phyloP scores from a whole-genome alignment of 352 stramenopile genomes.

The Albugo laibachii region DNA sequence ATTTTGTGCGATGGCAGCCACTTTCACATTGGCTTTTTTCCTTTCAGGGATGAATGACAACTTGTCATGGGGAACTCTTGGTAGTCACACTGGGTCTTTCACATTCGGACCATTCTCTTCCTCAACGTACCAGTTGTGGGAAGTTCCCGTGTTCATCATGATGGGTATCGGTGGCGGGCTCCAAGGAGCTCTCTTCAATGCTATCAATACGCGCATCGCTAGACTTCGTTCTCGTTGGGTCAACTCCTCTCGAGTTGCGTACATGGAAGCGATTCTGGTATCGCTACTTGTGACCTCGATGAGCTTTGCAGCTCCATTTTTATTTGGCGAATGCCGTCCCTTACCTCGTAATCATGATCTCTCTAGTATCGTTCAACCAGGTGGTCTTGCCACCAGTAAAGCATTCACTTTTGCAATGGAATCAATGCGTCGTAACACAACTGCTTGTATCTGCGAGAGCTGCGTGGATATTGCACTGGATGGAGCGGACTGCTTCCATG shows the following conservation, averaged over 20 bases:
- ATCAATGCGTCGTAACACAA: conserved; percentile 34
- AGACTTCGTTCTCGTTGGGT: conserved; percentile 35
- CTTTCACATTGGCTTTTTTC: conserved; percentile 69
- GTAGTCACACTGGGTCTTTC: conserved; percentile 47
- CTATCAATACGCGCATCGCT: conserved; percentile 28
- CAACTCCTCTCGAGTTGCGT: conserved; percentile 25
- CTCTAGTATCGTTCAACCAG: conserved; percentile 20
- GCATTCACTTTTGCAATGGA: conserved; percentile 56
- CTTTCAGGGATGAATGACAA: conserved; percentile 59
- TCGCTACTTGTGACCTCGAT: conserved; percentile 38
- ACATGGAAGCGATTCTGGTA: conserved; percentile 34
- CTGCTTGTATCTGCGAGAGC: conserved; percentile 51
- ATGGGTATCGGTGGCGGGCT: conserved; percentile 70
- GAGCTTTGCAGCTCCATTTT: conserved; percentile 34
- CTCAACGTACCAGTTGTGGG: conserved; percentile 65
- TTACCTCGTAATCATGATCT: conserved; percentile 34
- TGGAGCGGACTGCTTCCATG: conserved; percentile 34
- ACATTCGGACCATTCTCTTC: conserved; percentile 48
- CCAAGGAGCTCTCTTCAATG: conserved; percentile 71
- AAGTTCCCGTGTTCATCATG: conserved; percentile 75
- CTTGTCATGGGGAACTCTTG: conserved; percentile 48
- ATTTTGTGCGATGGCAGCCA: conserved; percentile 75
- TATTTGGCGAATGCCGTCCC: conserved; percentile 40
- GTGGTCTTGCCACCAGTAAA: conserved; percentile 17
- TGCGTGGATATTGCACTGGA: conserved; percentile 25